A percentile compares a stretch with the other conserved stretches of the same genome.
Evolutionary conservation across 2,329 filamentous ascomycete genomes (phyloP).

Genomic region (Ophiostoma australiae): DNA sequence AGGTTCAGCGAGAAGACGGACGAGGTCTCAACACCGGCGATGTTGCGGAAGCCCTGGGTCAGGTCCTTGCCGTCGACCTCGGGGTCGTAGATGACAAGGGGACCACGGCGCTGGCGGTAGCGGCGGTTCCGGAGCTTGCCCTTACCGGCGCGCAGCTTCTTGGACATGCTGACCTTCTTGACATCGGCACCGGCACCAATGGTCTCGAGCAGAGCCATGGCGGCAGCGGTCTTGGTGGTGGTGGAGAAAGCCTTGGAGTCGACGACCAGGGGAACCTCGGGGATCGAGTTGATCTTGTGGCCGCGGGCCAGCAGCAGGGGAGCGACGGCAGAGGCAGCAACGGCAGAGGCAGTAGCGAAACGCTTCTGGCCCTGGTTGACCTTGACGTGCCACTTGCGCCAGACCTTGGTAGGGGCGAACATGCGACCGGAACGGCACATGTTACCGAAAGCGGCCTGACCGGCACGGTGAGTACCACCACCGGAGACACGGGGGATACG

Average conservation of each 20-base stretch:
- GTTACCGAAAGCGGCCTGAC: slow-evolving; percentile 99
- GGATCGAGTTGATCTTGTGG: slow-evolving; percentile 85
- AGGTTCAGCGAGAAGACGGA: slow-evolving; percentile 94
- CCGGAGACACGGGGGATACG: slow-evolving; percentile 99
- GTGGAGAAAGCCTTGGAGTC: slow-evolving; percentile 85
- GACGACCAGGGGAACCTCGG: slow-evolving; percentile 95
- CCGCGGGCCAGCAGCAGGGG: slow-evolving; percentile 95
- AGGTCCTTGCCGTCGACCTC: slow-evolving; percentile 93
- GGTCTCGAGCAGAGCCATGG: slow-evolving; percentile 80
- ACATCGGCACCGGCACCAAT: slow-evolving; percentile 86
- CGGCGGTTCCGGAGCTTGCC: slow-evolving; percentile 97
- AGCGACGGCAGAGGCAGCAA: slow-evolving; percentile 92
- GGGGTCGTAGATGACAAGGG: slow-evolving; percentile 95
- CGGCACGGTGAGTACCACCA: slow-evolving; percentile 99
- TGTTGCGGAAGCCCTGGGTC: slow-evolving; percentile 94
- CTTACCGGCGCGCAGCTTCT: slow-evolving; percentile 97
- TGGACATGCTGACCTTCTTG: slow-evolving; percentile 92
- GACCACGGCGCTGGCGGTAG: slow-evolving; percentile 94
- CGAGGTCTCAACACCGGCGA: slow-evolving; percentile 94
- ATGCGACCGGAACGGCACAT: slow-evolving; percentile 99
- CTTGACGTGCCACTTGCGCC: slow-evolving; percentile 99
- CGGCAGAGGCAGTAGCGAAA: slow-evolving; percentile 94
- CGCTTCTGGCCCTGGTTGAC: slow-evolving; percentile 99
- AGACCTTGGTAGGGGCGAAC: slow-evolving; percentile 99
- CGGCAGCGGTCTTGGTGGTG: slow-evolving; percentile 81